Evolutionary conservation across 768 basidiomycete species (phyloP).

Genomic region (Kondoa malvinella): DNA sequence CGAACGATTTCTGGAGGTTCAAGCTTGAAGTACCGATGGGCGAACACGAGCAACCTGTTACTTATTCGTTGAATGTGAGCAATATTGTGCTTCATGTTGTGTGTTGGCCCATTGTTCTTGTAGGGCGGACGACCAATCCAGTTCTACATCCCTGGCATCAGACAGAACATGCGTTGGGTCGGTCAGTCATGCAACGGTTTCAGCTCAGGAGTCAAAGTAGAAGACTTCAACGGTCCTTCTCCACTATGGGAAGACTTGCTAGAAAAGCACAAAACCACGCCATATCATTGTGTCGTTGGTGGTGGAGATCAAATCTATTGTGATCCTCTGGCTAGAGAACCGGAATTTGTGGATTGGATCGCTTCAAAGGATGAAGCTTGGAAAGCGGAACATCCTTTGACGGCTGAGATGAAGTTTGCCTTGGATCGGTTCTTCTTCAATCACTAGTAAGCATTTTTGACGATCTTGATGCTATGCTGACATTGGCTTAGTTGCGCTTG

Average conservation of each 20-base stretch:
- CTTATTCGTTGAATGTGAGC: conserved; percentile 55
- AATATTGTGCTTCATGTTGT: neutral
- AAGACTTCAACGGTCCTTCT: conserved; percentile 31
- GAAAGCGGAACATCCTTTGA: conserved; percentile 47
- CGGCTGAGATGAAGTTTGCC: conserved; percentile 52
- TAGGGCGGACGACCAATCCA: conserved; percentile 36
- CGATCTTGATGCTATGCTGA: no score
- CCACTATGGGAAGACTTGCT: conserved; percentile 78
- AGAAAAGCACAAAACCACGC: conserved; percentile 54
- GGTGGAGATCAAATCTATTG: conserved; percentile 37
- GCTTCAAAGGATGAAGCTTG: conserved; percentile 41
- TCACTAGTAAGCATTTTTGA: no score
- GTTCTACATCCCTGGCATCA: conserved; percentile 65
- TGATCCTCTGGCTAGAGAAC: conserved; percentile 42
- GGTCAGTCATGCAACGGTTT: conserved; percentile 79
- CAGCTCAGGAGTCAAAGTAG: conserved; percentile 57
- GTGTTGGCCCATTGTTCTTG: neutral
- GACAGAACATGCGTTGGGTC: conserved; percentile 80
- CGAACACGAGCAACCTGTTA: conserved; percentile 52
- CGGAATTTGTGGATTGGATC: conserved; percentile 76
- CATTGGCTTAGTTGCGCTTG: conserved; percentile 15
- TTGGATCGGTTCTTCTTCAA: conserved; percentile 14
- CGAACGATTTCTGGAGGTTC: conserved; percentile 90
- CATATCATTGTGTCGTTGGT: conserved; percentile 81
- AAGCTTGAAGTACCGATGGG: conserved; percentile 61